Evolutionary conservation across 2,329 filamentous ascomycete species (phyloP).

Genomic region (Talaromyces amestolkiae): DNA sequence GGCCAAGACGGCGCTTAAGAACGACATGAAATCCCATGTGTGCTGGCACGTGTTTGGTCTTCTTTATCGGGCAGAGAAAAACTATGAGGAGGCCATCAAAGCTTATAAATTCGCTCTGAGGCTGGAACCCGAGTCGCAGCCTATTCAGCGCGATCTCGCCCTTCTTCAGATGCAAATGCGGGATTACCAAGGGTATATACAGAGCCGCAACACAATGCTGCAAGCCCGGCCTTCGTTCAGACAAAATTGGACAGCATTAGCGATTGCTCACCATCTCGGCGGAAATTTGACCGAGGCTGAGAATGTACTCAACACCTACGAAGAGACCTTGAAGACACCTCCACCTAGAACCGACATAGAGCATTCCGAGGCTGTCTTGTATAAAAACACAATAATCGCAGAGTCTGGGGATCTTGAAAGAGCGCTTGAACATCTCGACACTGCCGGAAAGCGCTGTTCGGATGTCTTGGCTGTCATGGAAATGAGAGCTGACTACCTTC

Average conservation of each 20-base stretch:
- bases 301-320: constrained; percentile 85
- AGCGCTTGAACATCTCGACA: constrained; percentile 82
- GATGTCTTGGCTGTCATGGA: constrained; percentile 86
- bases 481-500: constrained; percentile 76
- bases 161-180: constrained; percentile 94
- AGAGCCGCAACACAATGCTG: constrained; percentile 84
- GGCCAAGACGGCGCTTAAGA: constrained; percentile 85
- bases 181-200: constrained; percentile 89
- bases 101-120: constrained; percentile 94
- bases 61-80: constrained; percentile 89
- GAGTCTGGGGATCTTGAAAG: constrained; percentile 80
- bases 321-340: constrained; percentile 82
- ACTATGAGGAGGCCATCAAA: constrained; percentile 98
- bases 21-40: constrained; percentile 98
- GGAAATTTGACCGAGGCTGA: constrained; percentile 84
- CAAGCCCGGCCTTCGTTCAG: constrained; percentile 76
- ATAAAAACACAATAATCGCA: constrained; percentile 92
- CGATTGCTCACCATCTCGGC: constrained; percentile 86
- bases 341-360: constrained; percentile 79
- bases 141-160: constrained; percentile 92
- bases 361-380: constrained; percentile 88
- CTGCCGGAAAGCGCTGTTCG: constrained; percentile 70
- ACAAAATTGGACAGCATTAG: constrained; percentile 97
- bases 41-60: constrained; percentile 99
- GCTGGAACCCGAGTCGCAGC: constrained; percentile 88